Base-by-base conservation (phyloP, 306 rosid genomes). In the Potentilla sterilis region DNA sequence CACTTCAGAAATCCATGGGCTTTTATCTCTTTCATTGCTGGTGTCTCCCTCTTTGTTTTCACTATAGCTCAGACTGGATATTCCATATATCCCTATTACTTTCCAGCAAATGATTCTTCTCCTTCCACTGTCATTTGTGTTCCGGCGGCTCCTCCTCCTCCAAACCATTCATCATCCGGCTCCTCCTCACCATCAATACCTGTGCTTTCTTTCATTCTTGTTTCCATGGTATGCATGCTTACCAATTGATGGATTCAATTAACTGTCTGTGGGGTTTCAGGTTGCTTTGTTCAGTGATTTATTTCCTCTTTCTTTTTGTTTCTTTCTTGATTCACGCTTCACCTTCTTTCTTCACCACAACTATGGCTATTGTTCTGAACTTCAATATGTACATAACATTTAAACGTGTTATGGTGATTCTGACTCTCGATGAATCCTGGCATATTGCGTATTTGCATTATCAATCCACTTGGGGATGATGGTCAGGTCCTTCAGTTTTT, bases 1-100 rank as follows among this genome's bases (percentile, higher is more conserved):
- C 2, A 69, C 72, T 76, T 83, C 61, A 48, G 78, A 28, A 76
- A 79, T 74, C 83, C 81, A n/a, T 79, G 86, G 83, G 65, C 86
- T 1, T 0, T 75, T 3, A 28, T 75, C 3, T 83, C 83, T 14
- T 9, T 83, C 11, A 0, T 65, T 34, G 84, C 74, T 1, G 81
- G 58, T 10, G 1, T 76, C 9, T 42, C 79, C 21, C 83, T 70
- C 9, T 83, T 83, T 10, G 76, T 74, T 19, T 64, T 74, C 59
- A 40, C 69, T 10, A 61, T 61, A 43, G 77, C 21, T 61, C 59
- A 74, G 58, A 74, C 69, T 3, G 69, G 58, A 10, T 74, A 61
- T 37, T 16, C 69, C 34, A 61, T 74, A 43, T 16, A 28, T 32
- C 77, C 77, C 34, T 59, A 74, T 54, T 74, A 74, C 77, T 19